Evolutionary conservation across 2,329 filamentous ascomycete genomes (phyloP), one percentile per base, ranked within the genome.

Genomic region (Arthroderma sp.): DNA sequence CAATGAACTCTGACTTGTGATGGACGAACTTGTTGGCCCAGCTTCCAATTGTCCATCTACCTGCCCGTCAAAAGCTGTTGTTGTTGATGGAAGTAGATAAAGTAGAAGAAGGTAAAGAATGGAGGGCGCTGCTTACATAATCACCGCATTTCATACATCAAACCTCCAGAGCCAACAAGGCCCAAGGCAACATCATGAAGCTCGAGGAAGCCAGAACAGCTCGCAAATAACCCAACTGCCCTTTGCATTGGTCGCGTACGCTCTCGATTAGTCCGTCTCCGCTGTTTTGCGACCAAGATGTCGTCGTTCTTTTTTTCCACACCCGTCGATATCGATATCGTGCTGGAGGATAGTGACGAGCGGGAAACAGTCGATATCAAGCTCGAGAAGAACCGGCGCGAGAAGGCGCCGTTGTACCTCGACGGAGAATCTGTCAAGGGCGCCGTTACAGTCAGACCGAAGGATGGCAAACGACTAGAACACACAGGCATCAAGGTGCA

Each of bases 401-500:
- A 98, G 75, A 95, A 96, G 77, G 91, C 91, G 53, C 93, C 93
- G 59, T 80, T 98, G 61, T 98, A 95, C 73, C 91, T 95, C 80
- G 93, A 98, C 70, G 93, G 94, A 65, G 93, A 98, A 78, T 96
- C 91, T 43, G 91, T 98, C 69, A 96, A 95, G 78, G 93, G 91
- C 67, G 87, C 87, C 55, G 91, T 98, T 61, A 98, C 93, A 6
- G 85, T 98, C 64, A 80, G 93, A 64, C 93, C 93, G 54, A 98
- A 98, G 75, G 93, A 98, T 79, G 93, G 93, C 70, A 97, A 97
- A 79, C 83, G 93, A 61, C 79, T 98, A 68, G 93, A 98, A 74
- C 93, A 98, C 74, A 97, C 91, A 9, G 93, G 93, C 66, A 96
- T 98, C 81, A 98, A 98, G 76, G 91, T 98, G 67, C 93, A 98